Conservation (phyloP, 2,329 filamentous ascomycete species). For the Colletotrichum tamarilloi region DNA sequence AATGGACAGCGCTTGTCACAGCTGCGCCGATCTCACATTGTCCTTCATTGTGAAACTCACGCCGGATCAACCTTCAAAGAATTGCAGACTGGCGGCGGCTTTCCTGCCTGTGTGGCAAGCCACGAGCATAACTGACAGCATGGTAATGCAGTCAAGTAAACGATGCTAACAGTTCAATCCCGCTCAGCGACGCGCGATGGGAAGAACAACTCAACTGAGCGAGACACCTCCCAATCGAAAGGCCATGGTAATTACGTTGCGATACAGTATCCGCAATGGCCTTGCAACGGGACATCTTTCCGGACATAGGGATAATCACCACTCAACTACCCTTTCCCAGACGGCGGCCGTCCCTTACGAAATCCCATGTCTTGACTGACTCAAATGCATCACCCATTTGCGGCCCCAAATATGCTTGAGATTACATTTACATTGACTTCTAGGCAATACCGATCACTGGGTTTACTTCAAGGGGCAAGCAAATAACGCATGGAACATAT, state of each 20-base stretch:
- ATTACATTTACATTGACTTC: not conserved
- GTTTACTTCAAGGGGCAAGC: not conserved
- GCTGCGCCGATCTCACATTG: conserved; percentile 23
- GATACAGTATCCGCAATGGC: not conserved
- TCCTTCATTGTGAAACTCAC: conserved; percentile 17
- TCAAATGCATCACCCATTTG: conserved; percentile 11
- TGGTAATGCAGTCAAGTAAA: conserved; percentile 15
- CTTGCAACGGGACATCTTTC: not conserved
- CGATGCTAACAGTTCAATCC: conserved; percentile 6
- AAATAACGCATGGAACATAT: not conserved
- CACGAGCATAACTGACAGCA: not conserved
- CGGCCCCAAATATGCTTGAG: conserved; percentile 13
- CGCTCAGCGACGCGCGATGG: not conserved
- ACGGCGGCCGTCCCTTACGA: not conserved
- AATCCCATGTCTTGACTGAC: conserved; percentile 9
- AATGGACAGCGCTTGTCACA: conserved; percentile 17
- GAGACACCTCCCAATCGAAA: not conserved
- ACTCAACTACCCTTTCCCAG: conserved; percentile 7
- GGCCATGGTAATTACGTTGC: not conserved
- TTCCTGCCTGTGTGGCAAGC: conserved; percentile 5
- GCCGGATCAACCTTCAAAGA: not conserved
- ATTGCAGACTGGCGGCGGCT: not conserved
- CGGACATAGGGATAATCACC: not conserved
- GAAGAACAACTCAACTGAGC: not conserved
- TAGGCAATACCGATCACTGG: not conserved